A percentile compares a stretch with the other conserved stretches of the same genome.
Evolutionary conservation across 129 eudicot species (phyloP).

Genomic region (Saposhnikovia divaricata): DNA sequence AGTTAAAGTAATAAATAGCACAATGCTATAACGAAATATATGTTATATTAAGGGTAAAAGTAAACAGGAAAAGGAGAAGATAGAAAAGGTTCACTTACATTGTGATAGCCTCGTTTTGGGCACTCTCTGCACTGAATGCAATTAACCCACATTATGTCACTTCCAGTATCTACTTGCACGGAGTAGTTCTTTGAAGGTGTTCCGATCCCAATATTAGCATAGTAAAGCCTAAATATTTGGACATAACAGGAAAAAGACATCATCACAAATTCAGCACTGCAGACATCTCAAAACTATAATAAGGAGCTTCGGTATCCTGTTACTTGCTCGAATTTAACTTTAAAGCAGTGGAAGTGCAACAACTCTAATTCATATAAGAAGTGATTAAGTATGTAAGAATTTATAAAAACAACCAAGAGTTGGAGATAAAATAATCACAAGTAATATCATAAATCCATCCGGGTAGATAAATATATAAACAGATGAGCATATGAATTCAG

Average conservation of each 20-base stretch:
- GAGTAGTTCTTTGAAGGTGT: conserved; percentile 71
- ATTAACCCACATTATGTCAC: conserved; percentile 81
- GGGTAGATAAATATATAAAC: not conserved
- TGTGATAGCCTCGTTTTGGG: conserved; percentile 68
- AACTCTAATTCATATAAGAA: no score
- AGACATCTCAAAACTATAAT: not conserved
- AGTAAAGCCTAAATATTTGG: conserved; percentile 55
- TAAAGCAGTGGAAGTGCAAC: not conserved
- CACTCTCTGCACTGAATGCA: conserved; percentile 69
- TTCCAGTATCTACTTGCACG: conserved; percentile 90
- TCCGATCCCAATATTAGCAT: conserved; percentile 76
- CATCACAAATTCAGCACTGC: not conserved
- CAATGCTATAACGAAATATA: not conserved
- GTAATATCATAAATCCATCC: no score
- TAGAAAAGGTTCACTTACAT: conserved; percentile 29
- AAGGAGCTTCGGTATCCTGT: not conserved
- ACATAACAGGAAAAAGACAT: not conserved
- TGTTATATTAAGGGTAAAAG: not conserved
- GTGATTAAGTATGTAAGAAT: no score
- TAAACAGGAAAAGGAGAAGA: not conserved
- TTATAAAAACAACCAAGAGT: no score
- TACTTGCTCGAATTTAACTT: not conserved
- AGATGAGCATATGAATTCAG: not conserved
- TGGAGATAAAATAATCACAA: no score
- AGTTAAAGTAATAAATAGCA: not conserved